Evolutionary conservation across 257 asterid species (phyloP).

Genomic region (Petunia secreta): DNA sequence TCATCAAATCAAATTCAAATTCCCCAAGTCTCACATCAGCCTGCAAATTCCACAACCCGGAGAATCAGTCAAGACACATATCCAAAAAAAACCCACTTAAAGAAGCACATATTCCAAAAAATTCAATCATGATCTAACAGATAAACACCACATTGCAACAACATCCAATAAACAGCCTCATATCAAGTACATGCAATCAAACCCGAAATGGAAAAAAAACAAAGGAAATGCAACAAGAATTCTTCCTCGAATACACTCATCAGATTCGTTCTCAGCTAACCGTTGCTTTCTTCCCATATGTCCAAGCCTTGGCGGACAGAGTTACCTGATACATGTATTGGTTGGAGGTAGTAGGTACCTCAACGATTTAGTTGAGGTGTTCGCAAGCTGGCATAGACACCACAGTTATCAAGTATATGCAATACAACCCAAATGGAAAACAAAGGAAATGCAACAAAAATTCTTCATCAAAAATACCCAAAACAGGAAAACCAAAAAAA

Average conservation of each 20-base stretch:
- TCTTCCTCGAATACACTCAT: neutral
- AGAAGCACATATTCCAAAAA: neutral
- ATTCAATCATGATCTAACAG: no score
- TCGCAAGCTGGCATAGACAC: no score
- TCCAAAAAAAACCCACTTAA: constrained; percentile 1
- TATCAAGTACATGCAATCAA: neutral
- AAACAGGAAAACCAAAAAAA: neutral
- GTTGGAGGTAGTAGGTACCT: no score
- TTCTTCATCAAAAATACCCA: neutral
- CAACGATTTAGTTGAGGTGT: no score
- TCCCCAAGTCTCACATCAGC: neutral
- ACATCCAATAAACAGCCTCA: neutral
- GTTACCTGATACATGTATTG: no score
- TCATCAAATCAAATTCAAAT: constrained; percentile 27
- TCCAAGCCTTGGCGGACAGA: no score
- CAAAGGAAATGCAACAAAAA: constrained; percentile 18
- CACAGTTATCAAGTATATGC: neutral
- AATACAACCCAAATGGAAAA: constrained; percentile 8
- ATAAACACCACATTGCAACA: no score
- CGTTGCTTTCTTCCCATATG: no score
- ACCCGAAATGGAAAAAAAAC: constrained; percentile 3
- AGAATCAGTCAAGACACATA: constrained; percentile 3
- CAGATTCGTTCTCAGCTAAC: no score
- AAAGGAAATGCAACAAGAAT: constrained; percentile 14
- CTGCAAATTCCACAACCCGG: constrained; percentile 19